Percentiles rank a stretch among this genome's conserved stretches.
Evolutionary conservation across 768 basidiomycete species (phyloP).

Genomic region (Russula emetica): DNA sequence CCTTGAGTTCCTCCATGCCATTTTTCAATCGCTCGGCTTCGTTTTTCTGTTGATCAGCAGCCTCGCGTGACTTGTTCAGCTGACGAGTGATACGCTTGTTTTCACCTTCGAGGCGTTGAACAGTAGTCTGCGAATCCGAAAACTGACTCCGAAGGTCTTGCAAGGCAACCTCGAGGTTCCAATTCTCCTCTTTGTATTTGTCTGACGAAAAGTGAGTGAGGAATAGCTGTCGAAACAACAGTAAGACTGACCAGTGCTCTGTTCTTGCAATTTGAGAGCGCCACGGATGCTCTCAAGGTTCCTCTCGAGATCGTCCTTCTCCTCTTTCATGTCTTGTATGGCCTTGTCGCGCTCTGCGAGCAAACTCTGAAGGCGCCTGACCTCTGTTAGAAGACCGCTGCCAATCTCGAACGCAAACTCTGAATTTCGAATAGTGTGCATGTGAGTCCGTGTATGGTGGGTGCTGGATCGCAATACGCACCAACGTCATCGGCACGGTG

Average conservation of each 20-base stretch:
- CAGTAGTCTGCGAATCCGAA: slow-evolving; percentile 57
- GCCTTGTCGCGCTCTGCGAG: slow-evolving; percentile 91
- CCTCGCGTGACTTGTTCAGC: slow-evolving; percentile 67
- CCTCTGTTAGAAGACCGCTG: slow-evolving; percentile 85
- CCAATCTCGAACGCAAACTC: slow-evolving; percentile 99
- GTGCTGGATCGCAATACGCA: slow-evolving; percentile 38
- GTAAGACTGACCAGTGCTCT: slow-evolving; percentile 60
- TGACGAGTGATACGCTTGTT: slow-evolving; percentile 74
- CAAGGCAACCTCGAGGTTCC: slow-evolving; percentile 92
- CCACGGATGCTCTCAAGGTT: slow-evolving; percentile 67
- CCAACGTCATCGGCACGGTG: slow-evolving; percentile 88
- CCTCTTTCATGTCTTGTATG: slow-evolving; percentile 86
- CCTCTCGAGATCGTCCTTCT: slow-evolving; percentile 84
- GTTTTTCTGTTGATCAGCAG: slow-evolving; percentile 80
- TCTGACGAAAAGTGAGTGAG: slow-evolving; percentile 42
- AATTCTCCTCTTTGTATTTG: slow-evolving; percentile 97
- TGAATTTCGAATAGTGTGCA: slow-evolving; percentile 35
- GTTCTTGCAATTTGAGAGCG: slow-evolving; percentile 76
- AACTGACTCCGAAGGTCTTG: slow-evolving; percentile 80
- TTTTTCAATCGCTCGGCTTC: slow-evolving; percentile 70
- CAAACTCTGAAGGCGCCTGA: slow-evolving; percentile 84
- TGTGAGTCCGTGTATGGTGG: background rate
- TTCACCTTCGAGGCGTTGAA: slow-evolving; percentile 73
- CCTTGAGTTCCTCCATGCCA: slow-evolving; percentile 67
- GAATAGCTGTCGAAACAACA: background rate